A percentile compares a stretch with the other conserved stretches of the same genome.
These are phyloP conservation scores for Dryas alaskensis DNA, from an alignment of 306 rosid genomes.

Conservation along the genomic window DNA sequence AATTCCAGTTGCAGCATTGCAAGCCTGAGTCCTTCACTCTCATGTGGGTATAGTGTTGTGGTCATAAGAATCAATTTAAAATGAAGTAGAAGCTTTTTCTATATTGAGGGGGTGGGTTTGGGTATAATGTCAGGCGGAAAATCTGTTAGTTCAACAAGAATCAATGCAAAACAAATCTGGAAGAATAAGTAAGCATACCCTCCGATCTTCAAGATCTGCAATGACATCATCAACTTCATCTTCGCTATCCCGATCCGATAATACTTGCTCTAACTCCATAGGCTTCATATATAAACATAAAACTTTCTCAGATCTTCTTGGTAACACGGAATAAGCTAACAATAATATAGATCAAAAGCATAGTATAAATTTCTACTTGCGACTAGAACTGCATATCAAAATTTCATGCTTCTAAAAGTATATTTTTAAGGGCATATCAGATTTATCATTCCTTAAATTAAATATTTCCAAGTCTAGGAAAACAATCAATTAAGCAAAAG, in stretches of 20 bases:
- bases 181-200: slow-evolving; percentile 52
- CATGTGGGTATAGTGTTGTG: not conserved
- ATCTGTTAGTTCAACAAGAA: slow-evolving; percentile 3
- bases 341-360: not conserved
- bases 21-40: not conserved
- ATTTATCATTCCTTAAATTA: too few species aligned
- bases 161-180: slow-evolving; percentile 18
- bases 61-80: not conserved
- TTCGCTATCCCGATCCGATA: slow-evolving; percentile 89
- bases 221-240: slow-evolving; percentile 87
- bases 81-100: not conserved
- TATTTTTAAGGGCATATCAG: too few species aligned
- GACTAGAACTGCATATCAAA: not conserved
- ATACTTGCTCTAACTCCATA: slow-evolving; percentile 83
- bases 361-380: not conserved
- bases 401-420: not conserved
- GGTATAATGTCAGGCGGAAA: too few species aligned
- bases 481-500: too few species aligned
- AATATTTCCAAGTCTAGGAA: too few species aligned
- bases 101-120: not conserved
- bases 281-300: slow-evolving; percentile 50
- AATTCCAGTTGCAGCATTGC: not conserved
- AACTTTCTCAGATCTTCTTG: not conserved
- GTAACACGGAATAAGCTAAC: not conserved
- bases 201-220: slow-evolving; percentile 96